Base-by-base conservation (phyloP, 441 rosid genomes). In the Erodium texanum region DNA sequence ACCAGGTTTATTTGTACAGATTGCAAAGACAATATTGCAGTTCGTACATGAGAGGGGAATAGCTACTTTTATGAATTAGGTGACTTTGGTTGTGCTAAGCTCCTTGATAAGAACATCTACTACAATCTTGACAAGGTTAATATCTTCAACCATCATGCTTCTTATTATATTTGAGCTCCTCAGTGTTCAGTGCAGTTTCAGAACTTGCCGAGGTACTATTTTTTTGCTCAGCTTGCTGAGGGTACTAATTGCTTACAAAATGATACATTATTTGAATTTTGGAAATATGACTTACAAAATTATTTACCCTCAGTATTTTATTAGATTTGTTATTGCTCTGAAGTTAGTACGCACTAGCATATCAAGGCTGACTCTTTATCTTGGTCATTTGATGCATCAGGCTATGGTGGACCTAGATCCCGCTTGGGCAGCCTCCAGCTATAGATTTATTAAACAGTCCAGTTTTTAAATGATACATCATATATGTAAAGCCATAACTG, bases 381-480 rank as follows among this genome's bases (percentile, higher is more conserved):
- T 20, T 54, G 61, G 18, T 52, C 61, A 54, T 54, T 18, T 54
- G 61, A 54, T 48, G 56, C 61, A 54, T 54, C 23, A 18, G 61
- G 24, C 61, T 20, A 54, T 54, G 61, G 61, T 54, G 24, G 22
- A 54, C 61, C 61, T 7, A 20, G 61, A 54, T 54, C 24, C 61
- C 8, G 22, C 20, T 18, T 18, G 22, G 23, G n/a, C 61, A 20
- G 7, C 61, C 12, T 19, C 18, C 61, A 5, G 61, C 61, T 54
- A 54, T 18, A 54, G 61, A 54, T 20, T 16, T 18, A 18, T 19
- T 16, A 18, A 54, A 54, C 61, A 54, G 22, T 54, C 22, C 9
- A 54, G 18, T 18, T 54, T 54, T 54, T 8, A 7, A 54, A 19
- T 16, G 23, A 54, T 8, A 18, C 61, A 54, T 16, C 11, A 54